Evolutionary conservation across 2,329 filamentous ascomycete species (phyloP), one percentile per base, ranked within the genome.

Genomic region (Aspergillus melleus): DNA sequence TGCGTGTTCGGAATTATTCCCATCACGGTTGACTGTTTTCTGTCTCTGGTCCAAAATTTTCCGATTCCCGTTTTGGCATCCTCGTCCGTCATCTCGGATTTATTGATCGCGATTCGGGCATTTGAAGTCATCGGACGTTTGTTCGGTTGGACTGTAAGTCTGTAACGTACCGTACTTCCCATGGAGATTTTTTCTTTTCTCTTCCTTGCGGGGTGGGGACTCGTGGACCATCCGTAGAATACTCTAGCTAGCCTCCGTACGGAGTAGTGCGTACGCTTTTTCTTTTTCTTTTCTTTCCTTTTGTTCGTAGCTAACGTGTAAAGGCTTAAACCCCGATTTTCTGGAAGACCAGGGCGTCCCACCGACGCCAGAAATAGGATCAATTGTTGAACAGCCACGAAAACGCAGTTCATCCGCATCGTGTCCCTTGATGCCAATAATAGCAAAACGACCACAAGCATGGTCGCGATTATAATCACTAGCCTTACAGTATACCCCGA

Each of bases 331-430:
- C 39, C 20, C 32, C 19, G 20, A 54, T 42, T 24, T 54, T 44
- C 52, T 54, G 52, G 36, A 54, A 54, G 36, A 16, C 20, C n/a
- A 10, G 49, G 36, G 12, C 39, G 36, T 54, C 36, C 52, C 52
- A 54, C 36, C 24, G 6, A 26, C 36, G 14, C 20, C 52, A 20
- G 19, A 30, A 36, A 52, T 36, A 36, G 36, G 36, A 42, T 42
- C 36, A 16, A 22, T 30, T 16, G 26, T 39, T 20, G 36, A 42
- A 42, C 36, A 42, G 36, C 36, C 36, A 42, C 36, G 36, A 42
- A 39, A 42, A 42, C 11, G 16, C 36, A 42, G 36, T n/a, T 39
- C 29, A 32, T 30, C 19, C 14, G 36, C 29, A 32, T 52, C 12
- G n/a, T 19, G 50, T 24, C 10, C 16, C 29, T 22, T 39, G n/a